Conservation (phyloP, 1,139 yeast genomes). For the Zygosaccharomyces sapae region DNA sequence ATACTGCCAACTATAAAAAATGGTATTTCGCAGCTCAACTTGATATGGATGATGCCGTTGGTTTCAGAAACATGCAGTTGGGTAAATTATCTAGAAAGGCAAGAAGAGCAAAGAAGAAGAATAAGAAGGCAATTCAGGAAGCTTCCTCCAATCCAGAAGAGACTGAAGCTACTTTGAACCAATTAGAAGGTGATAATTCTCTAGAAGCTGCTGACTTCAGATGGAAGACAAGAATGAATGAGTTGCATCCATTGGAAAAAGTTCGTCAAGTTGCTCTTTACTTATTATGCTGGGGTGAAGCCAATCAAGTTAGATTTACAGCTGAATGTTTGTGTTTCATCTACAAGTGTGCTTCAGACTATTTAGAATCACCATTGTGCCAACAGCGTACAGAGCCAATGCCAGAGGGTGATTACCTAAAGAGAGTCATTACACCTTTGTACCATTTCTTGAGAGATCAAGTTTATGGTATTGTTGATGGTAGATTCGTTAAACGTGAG, state of each 20-base stretch:
- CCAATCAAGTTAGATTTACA: conserved; percentile 92
- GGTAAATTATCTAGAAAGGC: conserved; percentile 61
- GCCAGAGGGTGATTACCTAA: conserved; percentile 93
- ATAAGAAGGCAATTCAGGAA: conserved; percentile 57
- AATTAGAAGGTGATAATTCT: conserved; percentile 82
- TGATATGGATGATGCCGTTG: conserved; percentile 77
- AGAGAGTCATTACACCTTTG: conserved; percentile 87
- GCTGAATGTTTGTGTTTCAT: conserved; percentile 92
- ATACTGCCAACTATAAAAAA: conserved; percentile 82
- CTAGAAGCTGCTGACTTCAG: conserved; percentile 76
- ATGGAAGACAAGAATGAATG: conserved; percentile 78
- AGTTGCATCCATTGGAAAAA: conserved; percentile 66
- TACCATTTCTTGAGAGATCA: conserved; percentile 90
- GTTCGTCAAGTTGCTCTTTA: conserved; percentile 88
- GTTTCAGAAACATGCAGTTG: conserved; percentile 72
- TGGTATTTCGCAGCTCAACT: conserved; percentile 96
- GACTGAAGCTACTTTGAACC: conserved; percentile 47
- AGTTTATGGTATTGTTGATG: conserved; percentile 90
- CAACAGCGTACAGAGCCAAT: conserved; percentile 85
- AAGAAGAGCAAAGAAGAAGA: conserved; percentile 52
- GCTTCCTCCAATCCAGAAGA: conserved; percentile 44
- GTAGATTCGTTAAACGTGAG: conserved; percentile 95
- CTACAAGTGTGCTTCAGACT: conserved; percentile 89
- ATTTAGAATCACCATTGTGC: conserved; percentile 81
- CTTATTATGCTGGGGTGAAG: conserved; percentile 95